These are phyloP conservation scores for Lachancea nothofagi DNA, from an alignment of 805 yeast genomes.

Conservation along the genomic window DNA sequence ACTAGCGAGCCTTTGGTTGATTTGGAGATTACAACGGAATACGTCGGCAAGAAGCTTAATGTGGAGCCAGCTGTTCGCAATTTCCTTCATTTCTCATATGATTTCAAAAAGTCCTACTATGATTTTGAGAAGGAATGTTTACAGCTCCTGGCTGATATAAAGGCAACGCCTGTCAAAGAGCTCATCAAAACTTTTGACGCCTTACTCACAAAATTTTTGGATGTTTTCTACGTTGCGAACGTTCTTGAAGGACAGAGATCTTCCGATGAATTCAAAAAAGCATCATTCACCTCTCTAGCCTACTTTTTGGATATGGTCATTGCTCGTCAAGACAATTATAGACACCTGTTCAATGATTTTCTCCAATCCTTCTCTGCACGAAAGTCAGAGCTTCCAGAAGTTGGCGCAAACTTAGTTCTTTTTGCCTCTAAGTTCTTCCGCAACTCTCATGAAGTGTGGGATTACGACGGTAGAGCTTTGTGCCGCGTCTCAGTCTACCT, in stretches of 20 bases:
- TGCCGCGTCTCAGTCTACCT: conserved; percentile 55
- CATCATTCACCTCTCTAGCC: conserved; percentile 51
- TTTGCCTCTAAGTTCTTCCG: conserved; percentile 43
- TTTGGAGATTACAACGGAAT: conserved; percentile 52
- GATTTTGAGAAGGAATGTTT: conserved; percentile 42
- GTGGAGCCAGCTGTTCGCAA: conserved; percentile 45
- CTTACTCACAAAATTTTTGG: conserved; percentile 39
- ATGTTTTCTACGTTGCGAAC: conserved; percentile 31
- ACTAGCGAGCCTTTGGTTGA: conserved; percentile 39
- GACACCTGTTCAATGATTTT: conserved; percentile 50
- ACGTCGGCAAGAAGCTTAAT: conserved; percentile 64
- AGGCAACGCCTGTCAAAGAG: conserved; percentile 48
- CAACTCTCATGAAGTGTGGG: conserved; percentile 53
- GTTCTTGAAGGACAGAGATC: conserved; percentile 15
- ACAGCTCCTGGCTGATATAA: conserved; percentile 43
- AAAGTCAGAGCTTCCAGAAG: conserved; percentile 37
- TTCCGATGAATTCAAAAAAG: conserved; percentile 24
- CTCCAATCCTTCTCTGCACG: conserved; percentile 15
- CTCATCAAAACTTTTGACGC: conserved; percentile 58
- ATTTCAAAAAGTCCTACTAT: conserved; percentile 32
- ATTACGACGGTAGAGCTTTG: conserved; percentile 54
- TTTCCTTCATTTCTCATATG: conserved; percentile 4
- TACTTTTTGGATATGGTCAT: conserved; percentile 57
- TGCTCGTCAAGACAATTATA: conserved; percentile 61
- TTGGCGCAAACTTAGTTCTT: conserved; percentile 48